Conservation (phyloP, 352 stramenopile species). For the Globisporangium spinosum region DNA sequence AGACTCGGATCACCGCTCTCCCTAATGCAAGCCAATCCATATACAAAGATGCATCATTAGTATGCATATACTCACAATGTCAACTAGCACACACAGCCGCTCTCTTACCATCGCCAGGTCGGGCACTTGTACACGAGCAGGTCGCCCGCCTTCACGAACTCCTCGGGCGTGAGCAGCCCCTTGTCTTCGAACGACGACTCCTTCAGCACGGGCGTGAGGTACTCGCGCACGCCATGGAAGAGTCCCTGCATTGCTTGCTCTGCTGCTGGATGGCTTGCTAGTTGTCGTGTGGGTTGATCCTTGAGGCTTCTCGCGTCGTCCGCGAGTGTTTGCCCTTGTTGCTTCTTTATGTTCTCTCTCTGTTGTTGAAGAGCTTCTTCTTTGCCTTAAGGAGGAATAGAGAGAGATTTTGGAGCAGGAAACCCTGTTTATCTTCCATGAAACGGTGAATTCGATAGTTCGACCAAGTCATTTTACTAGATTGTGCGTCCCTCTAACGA, state of each 20-base stretch:
- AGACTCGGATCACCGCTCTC: slow-evolving; percentile 63
- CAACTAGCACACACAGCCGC: slow-evolving; percentile 11
- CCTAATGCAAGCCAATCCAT: slow-evolving; percentile 22
- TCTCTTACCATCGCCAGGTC: slow-evolving; percentile 89
- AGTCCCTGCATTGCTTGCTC: slow-evolving; percentile 57
- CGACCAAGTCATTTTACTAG: no score
- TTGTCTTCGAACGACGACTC: slow-evolving; percentile 92
- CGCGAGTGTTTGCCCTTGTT: not conserved
- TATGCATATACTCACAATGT: not conserved
- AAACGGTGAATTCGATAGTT: no score
- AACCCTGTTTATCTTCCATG: no score
- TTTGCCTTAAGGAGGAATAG: not conserved
- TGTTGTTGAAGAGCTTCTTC: not conserved
- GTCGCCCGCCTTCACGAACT: slow-evolving; percentile 94
- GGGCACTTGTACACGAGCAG: slow-evolving; percentile 96
- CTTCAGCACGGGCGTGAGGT: slow-evolving; percentile 88
- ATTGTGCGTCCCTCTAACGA: no score
- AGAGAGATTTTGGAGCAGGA: no score
- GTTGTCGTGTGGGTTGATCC: not conserved
- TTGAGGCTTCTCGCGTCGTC: slow-evolving; percentile 1
- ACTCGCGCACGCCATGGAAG: slow-evolving; percentile 82
- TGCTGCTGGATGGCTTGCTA: not conserved
- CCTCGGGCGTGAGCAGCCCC: slow-evolving; percentile 95
- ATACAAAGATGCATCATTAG: not conserved
- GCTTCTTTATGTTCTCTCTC: not conserved